Percentiles rank a stretch among this genome's conserved stretches.
Conservation (phyloP, 2,329 filamentous ascomycete genomes). For the Rutstroemia sp. region DNA sequence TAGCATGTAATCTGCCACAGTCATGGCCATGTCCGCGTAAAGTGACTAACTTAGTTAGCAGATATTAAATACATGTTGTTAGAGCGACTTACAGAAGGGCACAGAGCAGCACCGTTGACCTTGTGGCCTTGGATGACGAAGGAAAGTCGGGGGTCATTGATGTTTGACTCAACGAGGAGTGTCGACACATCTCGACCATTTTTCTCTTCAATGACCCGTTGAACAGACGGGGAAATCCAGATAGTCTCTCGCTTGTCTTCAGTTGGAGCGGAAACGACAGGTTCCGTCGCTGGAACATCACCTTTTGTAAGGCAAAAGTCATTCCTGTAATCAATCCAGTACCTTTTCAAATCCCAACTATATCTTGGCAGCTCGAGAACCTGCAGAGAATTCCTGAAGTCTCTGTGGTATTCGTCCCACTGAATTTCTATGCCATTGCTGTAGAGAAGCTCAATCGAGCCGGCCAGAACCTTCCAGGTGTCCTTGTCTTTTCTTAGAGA, state of each 20-base stretch:
- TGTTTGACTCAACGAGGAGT: not conserved
- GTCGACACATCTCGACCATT: not conserved
- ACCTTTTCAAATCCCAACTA: constrained; percentile 60
- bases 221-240: not conserved
- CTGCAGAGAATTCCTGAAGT: not conserved
- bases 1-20: constrained; percentile 44
- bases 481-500: constrained; percentile 30
- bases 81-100: not conserved
- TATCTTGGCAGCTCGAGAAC: constrained; percentile 45
- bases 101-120: not conserved
- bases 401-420: constrained; percentile 4
- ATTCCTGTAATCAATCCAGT: constrained; percentile 54
- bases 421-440: not conserved
- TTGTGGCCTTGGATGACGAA: not conserved
- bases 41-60: not conserved
- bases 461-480: not conserved
- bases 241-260: not conserved
- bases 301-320: constrained; percentile 42
- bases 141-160: not conserved
- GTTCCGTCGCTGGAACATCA: constrained; percentile 28
- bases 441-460: not conserved
- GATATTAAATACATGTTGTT: no score
- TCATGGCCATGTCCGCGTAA: not conserved
- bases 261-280: not conserved
- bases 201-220: not conserved